Evolutionary conservation across 129 eudicot genomes (phyloP).

Genomic region (Oenanthe sinensis): DNA sequence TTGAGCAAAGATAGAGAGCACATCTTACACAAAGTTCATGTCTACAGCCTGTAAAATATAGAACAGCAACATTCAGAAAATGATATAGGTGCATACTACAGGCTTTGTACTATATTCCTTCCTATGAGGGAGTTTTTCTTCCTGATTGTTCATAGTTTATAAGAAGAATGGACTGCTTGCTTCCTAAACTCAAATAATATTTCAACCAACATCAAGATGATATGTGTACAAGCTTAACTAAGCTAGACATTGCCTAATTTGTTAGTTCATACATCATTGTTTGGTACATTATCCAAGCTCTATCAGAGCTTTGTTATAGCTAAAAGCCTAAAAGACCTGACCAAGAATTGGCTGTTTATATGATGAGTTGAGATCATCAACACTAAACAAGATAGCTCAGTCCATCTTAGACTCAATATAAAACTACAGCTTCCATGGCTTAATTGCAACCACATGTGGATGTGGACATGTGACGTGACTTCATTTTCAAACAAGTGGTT

Average conservation of each 20-base stretch:
- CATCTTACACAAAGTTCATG: conserved; percentile 89
- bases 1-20: conserved; percentile 88
- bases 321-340: neutral
- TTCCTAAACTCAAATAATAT: neutral
- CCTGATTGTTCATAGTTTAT: neutral
- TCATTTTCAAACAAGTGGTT: neutral
- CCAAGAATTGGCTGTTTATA: neutral
- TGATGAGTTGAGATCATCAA: neutral
- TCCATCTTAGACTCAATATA: neutral
- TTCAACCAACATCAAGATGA: neutral
- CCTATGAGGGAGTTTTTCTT: neutral
- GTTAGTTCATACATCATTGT: neutral
- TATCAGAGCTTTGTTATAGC: neutral
- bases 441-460: neutral
- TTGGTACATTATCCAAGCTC: neutral
- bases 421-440: neutral
- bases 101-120: neutral
- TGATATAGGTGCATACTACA: neutral
- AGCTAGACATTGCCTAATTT: neutral
- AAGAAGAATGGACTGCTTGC: neutral
- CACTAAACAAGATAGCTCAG: neutral
- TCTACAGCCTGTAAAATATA: conserved; percentile 53
- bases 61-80: neutral
- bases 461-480: neutral
- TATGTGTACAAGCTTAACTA: neutral